Base-by-base conservation (phyloP, 371 early-diverging fungal genomes). In the Mortierella sp. region DNA sequence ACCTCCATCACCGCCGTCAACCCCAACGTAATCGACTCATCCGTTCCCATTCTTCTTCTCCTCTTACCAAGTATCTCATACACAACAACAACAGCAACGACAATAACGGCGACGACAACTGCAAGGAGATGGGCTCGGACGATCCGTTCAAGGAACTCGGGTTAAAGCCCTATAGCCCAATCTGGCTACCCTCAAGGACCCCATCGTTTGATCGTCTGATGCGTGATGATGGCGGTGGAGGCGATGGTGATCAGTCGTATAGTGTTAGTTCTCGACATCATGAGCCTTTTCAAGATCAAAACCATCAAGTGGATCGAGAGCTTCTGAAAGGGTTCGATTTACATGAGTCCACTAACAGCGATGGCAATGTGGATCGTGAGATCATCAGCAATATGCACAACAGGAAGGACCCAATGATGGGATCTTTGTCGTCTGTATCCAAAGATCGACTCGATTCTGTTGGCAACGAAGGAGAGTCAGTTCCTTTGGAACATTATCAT, bases 121-220 rank as follows among this genome's bases (percentile, higher is more conserved):
- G 1, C n/a, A 28, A 38, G 42, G 42, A 38, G 42, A 38, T 38
- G 42, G 5, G 5, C 5, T 38, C 42, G 42, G 42, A 63, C 8
- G 63, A 63, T 19, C 63, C 63, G 38, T 63, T 63, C 21, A 63
- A 63, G 63, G 19, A 63, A 34, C 19, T 63, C 19, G 63, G 63
- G 16, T 42, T 68, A 10, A 21, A 68, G 3, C 24, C 44, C 44
- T 38, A 42, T 11, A 68, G 68, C 24, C 68, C 68, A 10, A 68
- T 68, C 38, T 68, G 38, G 38, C 19, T 68, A 9, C 11, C 68
- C 10, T 68, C 68, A 1, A 21, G 68, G 42, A 42, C 38, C 4
- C 68, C 68, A 21, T 68, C 68, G 8, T 42, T 42, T 8, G 44
- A 42, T 8, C 21, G 11, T 2, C 58, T 34, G 34, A 42, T 68